Base-by-base conservation (phyloP, 306 rosid genomes). In the Vigna reflexopilosa region DNA sequence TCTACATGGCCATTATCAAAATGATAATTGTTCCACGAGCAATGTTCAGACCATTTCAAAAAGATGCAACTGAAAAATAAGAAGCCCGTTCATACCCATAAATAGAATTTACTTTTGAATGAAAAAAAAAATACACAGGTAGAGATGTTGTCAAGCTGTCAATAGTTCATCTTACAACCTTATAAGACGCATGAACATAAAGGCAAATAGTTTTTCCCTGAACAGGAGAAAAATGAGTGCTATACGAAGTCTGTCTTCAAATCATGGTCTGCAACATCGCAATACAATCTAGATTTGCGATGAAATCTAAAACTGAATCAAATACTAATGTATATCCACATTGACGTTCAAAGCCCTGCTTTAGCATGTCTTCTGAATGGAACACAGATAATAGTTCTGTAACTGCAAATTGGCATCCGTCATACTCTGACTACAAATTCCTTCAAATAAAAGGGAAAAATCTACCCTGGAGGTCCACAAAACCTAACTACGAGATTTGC, bases 401-500 rank as follows among this genome's bases (percentile, higher is more conserved):
- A 75, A 63, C 50, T 15, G 20, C 67, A 58, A 9, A 75, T 71
- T 50, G 56, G 67, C 77, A 77, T 73, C 81, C 88, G 79, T 70
- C 47, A 77, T 48, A 40, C 19, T 67, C 50, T 64, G 64, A 57
- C 59, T 81, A 79, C 80, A 74, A 42, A 58, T 79, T 70, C 64
- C 79, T 70, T 62, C 65, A 45, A 72, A 76, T 66, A 57, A 28
- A 76, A 14, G 67, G 64, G n/a, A 38, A 7, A 73, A 86, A 80
- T 81, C 65, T 56, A 80, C 77, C 83, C 76, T 75, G 80, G 77
- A 69, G 76, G 78, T 79, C 83, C 86, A 68, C 83, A 54, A 62
- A 77, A 12, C 88, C 86, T 69, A 78, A 67, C 30, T 65, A 62
- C 58, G 79, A 77, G 76, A 67, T 51, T 19, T 51, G 24, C 7